A percentile compares a stretch with the other conserved stretches of the same genome.
Conservation (phyloP, 768 basidiomycete species). For the Boletus sp. region DNA sequence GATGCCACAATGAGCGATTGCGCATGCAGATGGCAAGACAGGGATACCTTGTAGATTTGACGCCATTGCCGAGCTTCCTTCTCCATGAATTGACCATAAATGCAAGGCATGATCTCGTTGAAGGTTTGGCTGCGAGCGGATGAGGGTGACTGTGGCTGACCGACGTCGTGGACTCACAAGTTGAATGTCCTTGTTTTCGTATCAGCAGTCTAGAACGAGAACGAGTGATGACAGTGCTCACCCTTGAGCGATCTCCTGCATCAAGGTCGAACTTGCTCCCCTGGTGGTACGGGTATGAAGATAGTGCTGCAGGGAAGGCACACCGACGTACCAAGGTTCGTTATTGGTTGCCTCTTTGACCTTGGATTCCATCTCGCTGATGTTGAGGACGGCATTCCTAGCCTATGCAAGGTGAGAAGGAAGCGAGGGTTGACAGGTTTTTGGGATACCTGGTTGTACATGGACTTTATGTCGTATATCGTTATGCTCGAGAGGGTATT, state of each 20-base stretch:
- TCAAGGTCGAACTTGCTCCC: slow-evolving; percentile 96
- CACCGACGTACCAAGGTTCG: slow-evolving; percentile 85
- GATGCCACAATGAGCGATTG: neutral
- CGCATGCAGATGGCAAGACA: neutral
- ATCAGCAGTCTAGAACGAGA: slow-evolving; percentile 14
- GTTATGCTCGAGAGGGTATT: slow-evolving; percentile 78
- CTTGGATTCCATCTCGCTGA: slow-evolving; percentile 96
- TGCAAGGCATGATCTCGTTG: slow-evolving; percentile 98
- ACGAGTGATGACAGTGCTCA: slow-evolving; percentile 38
- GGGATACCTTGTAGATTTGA: slow-evolving; percentile 90
- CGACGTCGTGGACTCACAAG: slow-evolving; percentile 60
- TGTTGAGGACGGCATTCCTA: slow-evolving; percentile 93
- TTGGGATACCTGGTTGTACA: slow-evolving; percentile 83
- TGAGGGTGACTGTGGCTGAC: slow-evolving; percentile 5
- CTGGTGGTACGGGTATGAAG: slow-evolving; percentile 40
- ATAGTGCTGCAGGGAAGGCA: neutral
- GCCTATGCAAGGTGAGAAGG: slow-evolving; percentile 51
- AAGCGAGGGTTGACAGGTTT: neutral
- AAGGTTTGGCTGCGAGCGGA: slow-evolving; percentile 76
- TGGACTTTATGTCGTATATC: slow-evolving; percentile 89
- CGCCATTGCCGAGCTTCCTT: slow-evolving; percentile 99
- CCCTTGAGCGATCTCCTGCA: slow-evolving; percentile 99
- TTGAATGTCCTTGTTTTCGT: slow-evolving; percentile 80
- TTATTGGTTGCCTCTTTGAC: slow-evolving; percentile 97
- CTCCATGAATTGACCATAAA: slow-evolving; percentile 94